Evolutionary conservation across 148 eudicot species (phyloP).

Genomic region (Oxyria digyna): DNA sequence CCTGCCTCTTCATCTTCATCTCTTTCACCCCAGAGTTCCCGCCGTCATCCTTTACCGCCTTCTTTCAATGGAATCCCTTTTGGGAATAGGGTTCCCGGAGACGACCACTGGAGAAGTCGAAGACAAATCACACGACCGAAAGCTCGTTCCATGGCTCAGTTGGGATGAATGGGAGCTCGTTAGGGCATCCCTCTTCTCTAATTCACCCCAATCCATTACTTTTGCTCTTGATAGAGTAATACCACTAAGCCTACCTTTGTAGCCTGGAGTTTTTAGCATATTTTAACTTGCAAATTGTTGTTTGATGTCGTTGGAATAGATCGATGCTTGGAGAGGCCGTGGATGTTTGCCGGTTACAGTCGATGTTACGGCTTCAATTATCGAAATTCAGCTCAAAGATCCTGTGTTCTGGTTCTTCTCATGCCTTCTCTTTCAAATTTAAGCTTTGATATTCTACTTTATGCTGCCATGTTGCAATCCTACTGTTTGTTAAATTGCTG

Average conservation of each 20-base stretch:
- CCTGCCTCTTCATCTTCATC: no score
- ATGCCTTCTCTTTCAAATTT: background rate
- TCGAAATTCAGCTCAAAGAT: slow-evolving; percentile 73
- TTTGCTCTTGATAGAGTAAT: slow-evolving; percentile 56
- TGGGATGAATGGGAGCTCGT: slow-evolving; percentile 90
- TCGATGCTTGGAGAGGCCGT: slow-evolving; percentile 73
- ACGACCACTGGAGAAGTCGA: background rate
- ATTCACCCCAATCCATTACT: slow-evolving; percentile 28
- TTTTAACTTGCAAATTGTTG: background rate
- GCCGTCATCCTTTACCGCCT: no score
- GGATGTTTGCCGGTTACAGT: slow-evolving; percentile 63
- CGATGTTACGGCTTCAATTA: slow-evolving; percentile 61
- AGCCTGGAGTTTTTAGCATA: background rate
- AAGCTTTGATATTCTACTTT: background rate
- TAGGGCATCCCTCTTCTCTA: slow-evolving; percentile 47
- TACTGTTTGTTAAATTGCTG: background rate
- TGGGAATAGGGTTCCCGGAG: background rate
- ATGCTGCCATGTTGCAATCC: background rate
- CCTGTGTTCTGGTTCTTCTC: slow-evolving; percentile 39
- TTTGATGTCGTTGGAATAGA: slow-evolving; percentile 19
- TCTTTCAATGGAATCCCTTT: background rate
- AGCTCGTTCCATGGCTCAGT: slow-evolving; percentile 75
- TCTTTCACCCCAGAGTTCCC: no score
- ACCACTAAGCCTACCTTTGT: no score
- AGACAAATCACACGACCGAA: slow-evolving; percentile 9